These are phyloP conservation scores for Pichia sp. DNA, from an alignment of 1,139 yeast species.

Conservation along the genomic window DNA sequence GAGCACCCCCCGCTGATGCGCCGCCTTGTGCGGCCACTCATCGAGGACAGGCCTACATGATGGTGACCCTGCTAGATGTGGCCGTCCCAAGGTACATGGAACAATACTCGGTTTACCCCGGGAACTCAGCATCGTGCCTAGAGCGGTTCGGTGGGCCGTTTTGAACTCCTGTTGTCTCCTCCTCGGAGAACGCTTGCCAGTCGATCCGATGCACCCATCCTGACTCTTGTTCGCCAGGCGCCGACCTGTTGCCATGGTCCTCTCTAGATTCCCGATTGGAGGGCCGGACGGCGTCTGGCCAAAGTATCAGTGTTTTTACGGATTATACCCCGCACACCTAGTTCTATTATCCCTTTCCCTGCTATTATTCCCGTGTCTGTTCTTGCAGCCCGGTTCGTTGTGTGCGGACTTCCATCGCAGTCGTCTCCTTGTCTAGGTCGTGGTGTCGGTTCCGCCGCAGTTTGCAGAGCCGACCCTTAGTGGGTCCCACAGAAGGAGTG, in stretches of 20 bases:
- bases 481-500: slow-evolving; percentile 12
- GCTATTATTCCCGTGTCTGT: background rate
- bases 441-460: slow-evolving; percentile 3
- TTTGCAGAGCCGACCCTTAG: background rate
- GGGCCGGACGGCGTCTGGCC: background rate
- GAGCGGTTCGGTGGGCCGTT: slow-evolving; percentile 5
- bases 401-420: background rate
- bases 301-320: slow-evolving; percentile 11
- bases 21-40: background rate
- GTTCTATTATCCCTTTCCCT: background rate
- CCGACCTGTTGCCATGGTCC: background rate
- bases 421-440: slow-evolving; percentile 11
- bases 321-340: slow-evolving; percentile 8
- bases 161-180: background rate
- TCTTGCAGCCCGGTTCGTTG: background rate
- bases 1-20: background rate
- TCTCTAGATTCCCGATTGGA: background rate
- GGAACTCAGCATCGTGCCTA: slow-evolving; percentile 13
- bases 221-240: slow-evolving; percentile 12
- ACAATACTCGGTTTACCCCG: slow-evolving; percentile 6
- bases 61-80: slow-evolving; percentile 1
- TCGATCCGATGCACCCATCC: slow-evolving; percentile 19
- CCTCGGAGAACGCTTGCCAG: background rate
- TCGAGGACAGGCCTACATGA: background rate
- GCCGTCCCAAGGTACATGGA: slow-evolving; percentile 13